phyloP scores from a whole-genome alignment of 768 basidiomycete genomes.

The Termitomyces sp. region DNA sequence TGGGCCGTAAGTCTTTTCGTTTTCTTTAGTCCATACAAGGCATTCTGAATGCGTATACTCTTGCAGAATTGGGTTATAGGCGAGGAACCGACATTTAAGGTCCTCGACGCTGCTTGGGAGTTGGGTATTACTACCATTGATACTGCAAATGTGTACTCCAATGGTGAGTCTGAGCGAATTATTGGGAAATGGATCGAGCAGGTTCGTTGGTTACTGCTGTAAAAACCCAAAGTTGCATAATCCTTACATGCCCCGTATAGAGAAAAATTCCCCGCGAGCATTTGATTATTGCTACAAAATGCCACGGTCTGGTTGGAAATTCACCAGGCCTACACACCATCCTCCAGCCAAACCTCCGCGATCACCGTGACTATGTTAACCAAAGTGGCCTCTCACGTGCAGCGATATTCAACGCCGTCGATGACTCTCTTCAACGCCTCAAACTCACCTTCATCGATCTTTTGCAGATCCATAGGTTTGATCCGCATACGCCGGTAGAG shows the following conservation, averaged over 20 bases:
- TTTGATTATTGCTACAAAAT: conserved; percentile 13
- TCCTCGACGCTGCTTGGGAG: conserved; percentile 43
- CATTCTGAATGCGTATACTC: background rate
- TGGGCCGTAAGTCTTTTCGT: conserved; percentile 7
- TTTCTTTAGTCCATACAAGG: conserved; percentile 14
- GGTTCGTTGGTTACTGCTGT: conserved; percentile 8
- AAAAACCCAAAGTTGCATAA: background rate
- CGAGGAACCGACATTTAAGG: conserved; percentile 37
- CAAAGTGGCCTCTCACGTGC: conserved; percentile 15
- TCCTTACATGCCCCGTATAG: conserved; percentile 4
- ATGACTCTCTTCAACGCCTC: conserved; percentile 24
- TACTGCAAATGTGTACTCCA: conserved; percentile 32
- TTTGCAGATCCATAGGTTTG: conserved; percentile 40
- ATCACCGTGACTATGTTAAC: conserved; percentile 13
- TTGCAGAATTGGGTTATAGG: conserved; percentile 42
- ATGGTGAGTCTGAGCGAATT: conserved; percentile 35
- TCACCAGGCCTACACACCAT: background rate
- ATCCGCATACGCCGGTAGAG: conserved; percentile 24
- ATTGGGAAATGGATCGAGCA: conserved; percentile 37
- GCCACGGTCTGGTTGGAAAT: conserved; percentile 7
- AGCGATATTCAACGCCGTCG: conserved; percentile 31
- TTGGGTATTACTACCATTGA: conserved; percentile 33
- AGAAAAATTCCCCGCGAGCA: conserved; percentile 11
- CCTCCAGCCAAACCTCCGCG: background rate
- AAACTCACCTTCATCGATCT: conserved; percentile 25